Percentiles rank a stretch among this genome's conserved stretches.
Evolutionary conservation across 2,329 filamentous ascomycete species (phyloP).

Genomic region (Huntiella bhutanensis): DNA sequence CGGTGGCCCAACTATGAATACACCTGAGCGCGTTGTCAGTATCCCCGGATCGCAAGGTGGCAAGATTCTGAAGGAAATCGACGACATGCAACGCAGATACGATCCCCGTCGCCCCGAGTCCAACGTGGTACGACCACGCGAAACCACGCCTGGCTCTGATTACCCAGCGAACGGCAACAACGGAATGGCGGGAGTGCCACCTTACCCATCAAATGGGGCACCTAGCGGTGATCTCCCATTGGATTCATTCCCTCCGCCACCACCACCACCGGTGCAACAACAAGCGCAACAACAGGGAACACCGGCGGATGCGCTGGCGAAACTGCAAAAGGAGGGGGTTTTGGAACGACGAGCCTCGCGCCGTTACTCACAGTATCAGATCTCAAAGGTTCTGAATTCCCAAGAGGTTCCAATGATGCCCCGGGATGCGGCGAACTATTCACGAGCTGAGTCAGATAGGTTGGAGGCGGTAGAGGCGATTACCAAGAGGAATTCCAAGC

Average conservation of each 20-base stretch:
- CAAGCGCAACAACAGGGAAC: constrained; percentile 48
- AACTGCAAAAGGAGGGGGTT: constrained; percentile 78
- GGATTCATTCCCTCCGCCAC: constrained; percentile 52
- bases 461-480: constrained; percentile 58
- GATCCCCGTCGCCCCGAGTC: constrained; percentile 16
- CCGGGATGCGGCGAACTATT: constrained; percentile 58
- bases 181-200: constrained; percentile 34
- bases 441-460: constrained; percentile 56
- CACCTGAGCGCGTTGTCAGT: constrained; percentile 36
- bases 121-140: constrained; percentile 28
- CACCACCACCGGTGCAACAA: constrained; percentile 31
- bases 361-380: constrained; percentile 90
- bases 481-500: constrained; percentile 28
- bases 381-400: constrained; percentile 76
- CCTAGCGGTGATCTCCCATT: constrained; percentile 34
- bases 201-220: constrained; percentile 43
- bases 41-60: constrained; percentile 15
- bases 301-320: constrained; percentile 53
- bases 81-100: constrained; percentile 37
- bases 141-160: constrained; percentile 21
- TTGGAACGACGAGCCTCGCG: constrained; percentile 81
- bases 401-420: constrained; percentile 72
- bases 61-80: constrained; percentile 39
- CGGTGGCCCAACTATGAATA: constrained; percentile 24
- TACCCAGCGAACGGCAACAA: constrained; percentile 20